A percentile compares a stretch with the other conserved stretches of the same genome.
These are phyloP conservation scores for Aureobasidium sp. DNA, from an alignment of 2,329 filamentous ascomycete species.

Conservation along the genomic window DNA sequence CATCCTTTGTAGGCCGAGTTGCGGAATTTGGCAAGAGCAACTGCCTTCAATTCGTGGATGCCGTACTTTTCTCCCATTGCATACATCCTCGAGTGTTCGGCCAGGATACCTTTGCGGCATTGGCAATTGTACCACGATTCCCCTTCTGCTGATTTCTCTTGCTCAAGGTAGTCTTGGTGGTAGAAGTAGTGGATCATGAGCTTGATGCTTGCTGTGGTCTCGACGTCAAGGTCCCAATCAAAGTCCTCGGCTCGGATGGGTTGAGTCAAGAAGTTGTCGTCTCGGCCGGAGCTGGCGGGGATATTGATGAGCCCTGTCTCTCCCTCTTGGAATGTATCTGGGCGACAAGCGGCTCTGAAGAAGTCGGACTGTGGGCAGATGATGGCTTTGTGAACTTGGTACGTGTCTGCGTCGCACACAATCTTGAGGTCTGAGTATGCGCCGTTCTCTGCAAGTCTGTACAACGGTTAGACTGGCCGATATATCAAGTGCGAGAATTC, in stretches of 20 bases:
- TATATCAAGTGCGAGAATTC: too few relatives aligned
- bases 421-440: constrained; percentile 21
- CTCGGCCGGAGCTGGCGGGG: background rate
- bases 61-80: background rate
- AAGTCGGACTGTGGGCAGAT: constrained; percentile 21
- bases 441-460: background rate
- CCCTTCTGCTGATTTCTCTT: background rate
- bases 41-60: background rate
- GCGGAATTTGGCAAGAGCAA: background rate
- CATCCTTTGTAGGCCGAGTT: background rate
- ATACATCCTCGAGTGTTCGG: background rate
- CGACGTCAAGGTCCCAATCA: background rate
- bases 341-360: constrained; percentile 19
- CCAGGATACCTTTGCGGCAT: background rate
- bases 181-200: background rate
- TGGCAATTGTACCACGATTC: background rate
- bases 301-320: background rate
- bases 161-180: background rate
- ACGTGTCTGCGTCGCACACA: constrained; percentile 17
- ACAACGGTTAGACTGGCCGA: background rate
- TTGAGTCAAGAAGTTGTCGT: background rate
- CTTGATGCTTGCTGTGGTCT: background rate
- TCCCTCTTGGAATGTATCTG: background rate
- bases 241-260: background rate
- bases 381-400: constrained; percentile 20